Evolutionary conservation across 202 grass and related monocot genomes (phyloP).

Genomic region (Schoenoplectus tabernaemontani): DNA sequence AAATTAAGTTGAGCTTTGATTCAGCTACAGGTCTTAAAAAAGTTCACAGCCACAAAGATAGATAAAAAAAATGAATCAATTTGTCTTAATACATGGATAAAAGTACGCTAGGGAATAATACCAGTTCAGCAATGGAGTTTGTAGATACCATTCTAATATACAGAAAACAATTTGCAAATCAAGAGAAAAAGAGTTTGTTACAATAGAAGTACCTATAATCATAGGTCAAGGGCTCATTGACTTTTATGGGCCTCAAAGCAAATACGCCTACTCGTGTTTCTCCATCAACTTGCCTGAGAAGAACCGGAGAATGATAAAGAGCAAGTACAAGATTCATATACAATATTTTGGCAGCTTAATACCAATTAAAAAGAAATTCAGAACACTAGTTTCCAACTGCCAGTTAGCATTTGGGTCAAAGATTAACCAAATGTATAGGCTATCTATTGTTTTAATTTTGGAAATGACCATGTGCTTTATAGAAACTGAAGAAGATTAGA

Average conservation of each 20-base stretch:
- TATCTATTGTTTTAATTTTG: neutral
- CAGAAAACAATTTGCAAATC: neutral
- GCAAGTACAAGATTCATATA: neutral
- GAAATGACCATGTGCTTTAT: neutral
- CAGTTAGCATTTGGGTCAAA: neutral
- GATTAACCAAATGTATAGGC: neutral
- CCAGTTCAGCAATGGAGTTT: neutral
- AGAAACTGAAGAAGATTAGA: neutral
- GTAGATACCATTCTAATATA: neutral
- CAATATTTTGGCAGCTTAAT: neutral
- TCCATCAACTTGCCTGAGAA: slow-evolving; percentile 72
- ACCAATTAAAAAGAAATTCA: neutral
- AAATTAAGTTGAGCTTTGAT: neutral
- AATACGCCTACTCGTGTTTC: slow-evolving; percentile 80
- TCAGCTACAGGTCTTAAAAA: neutral
- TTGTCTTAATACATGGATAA: neutral
- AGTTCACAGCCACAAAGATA: neutral
- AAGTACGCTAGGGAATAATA: neutral
- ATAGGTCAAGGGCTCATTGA: slow-evolving; percentile 62
- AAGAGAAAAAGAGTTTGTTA: neutral
- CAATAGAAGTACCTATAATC: slow-evolving; percentile 60
- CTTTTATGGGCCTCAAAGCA: slow-evolving; percentile 47
- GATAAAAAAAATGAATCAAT: neutral
- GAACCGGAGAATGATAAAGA: neutral
- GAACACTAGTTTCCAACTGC: neutral